Evolutionary conservation across 2,329 filamentous ascomycete species (phyloP), one percentile per base, ranked within the genome.

Genomic region (Grosmannia penicillata): DNA sequence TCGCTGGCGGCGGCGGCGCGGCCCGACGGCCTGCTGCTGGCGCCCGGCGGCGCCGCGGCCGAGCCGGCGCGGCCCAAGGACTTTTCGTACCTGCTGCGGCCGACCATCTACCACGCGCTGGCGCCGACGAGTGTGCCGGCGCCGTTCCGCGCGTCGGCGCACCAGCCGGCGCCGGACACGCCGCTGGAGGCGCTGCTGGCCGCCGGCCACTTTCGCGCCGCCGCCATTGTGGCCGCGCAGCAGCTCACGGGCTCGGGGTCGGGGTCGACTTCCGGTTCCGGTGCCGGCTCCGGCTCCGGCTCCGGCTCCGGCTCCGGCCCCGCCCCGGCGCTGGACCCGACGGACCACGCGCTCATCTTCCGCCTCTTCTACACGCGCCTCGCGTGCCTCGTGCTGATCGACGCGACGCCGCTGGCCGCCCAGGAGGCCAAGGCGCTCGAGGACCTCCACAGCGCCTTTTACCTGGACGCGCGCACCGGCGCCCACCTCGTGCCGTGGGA

Each of bases 401-500:
- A 82, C 43, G 75, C 81, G 41, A 75, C 72, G 6, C 54, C 72
- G n/a, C 61, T 83, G 27, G 83, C 79, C 14, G 78, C 62, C 30
- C 78, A 78, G 49, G 75, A 79, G 51, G 72, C 72, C 23, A 75
- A 76, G 49, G 70, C 69, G 2, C 60, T 79, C 3, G 72, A 77
- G 49, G 75, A 79, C 49, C 58, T 78, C 2, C 74, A 71, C 50
- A 66, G 66, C 18, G 59, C 58, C 39, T 69, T 62, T 44, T 83
- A 76, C 54, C 57, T 65, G 7, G 71, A 72, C 48, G 64, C 66
- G n/a, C 50, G 56, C 27, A 26, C 29, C 6, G 34, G 30, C 21
- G 58, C 60, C 38, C 79, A 81, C 53, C 67, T 93, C 1, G 81
- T 89, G 0, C 89, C 89, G 0, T 98, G 91, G 87, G 72, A 80